phyloP scores from a whole-genome alignment of 768 basidiomycete species.

The Auricularia auricula-judae region DNA sequence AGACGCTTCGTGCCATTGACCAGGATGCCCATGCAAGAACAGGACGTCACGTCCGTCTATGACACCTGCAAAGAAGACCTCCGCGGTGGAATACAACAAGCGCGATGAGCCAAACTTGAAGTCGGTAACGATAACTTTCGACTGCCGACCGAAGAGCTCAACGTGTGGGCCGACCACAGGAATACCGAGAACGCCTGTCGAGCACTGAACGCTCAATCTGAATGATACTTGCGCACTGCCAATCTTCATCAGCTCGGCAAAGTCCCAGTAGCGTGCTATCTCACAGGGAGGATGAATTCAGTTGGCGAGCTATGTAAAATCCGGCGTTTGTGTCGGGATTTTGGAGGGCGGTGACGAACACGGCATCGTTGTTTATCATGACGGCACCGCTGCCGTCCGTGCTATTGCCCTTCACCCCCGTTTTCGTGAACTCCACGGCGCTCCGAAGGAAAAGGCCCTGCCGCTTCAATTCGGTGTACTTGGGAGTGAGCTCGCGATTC shows the following conservation, averaged over 20 bases:
- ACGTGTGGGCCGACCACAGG: constrained; percentile 45
- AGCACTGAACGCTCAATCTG: constrained; percentile 48
- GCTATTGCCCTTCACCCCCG: constrained; percentile 58
- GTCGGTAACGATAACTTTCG: constrained; percentile 61
- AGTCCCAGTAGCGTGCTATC: neutral
- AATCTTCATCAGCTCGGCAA: neutral
- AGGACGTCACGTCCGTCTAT: constrained; percentile 55
- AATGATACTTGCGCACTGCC: constrained; percentile 40
- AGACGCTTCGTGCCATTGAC: constrained; percentile 44
- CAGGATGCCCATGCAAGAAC: constrained; percentile 46
- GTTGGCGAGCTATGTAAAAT: constrained; percentile 65
- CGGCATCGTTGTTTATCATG: constrained; percentile 30
- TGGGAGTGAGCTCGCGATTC: constrained; percentile 50
- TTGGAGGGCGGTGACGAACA: constrained; percentile 48
- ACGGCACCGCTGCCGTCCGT: constrained; percentile 32
- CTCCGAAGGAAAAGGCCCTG: constrained; percentile 71
- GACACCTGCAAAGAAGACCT: constrained; percentile 53
- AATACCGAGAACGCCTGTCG: constrained; percentile 39
- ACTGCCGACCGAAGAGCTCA: constrained; percentile 57
- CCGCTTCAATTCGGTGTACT: constrained; percentile 69
- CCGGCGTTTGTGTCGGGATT: constrained; percentile 58
- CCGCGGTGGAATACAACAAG: constrained; percentile 61
- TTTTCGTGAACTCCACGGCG: constrained; percentile 70
- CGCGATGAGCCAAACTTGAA: constrained; percentile 56
- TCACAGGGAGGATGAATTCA: constrained; percentile 34